Conservation (phyloP, 805 yeast species). For the Peterozyma toletana region DNA sequence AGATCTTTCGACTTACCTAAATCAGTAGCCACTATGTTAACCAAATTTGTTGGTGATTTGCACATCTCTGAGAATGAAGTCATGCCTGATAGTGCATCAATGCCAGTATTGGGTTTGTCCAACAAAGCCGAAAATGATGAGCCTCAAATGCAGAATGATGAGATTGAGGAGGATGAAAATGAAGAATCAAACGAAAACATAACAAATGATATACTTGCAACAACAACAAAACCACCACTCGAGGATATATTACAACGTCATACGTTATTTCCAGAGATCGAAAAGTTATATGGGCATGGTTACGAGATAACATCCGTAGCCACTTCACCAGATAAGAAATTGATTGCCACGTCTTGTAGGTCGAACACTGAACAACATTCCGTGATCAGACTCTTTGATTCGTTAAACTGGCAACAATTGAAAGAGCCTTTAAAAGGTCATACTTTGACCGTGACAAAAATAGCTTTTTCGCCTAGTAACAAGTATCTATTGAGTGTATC, state of each 20-base stretch:
- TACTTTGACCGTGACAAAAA: slow-evolving; percentile 75
- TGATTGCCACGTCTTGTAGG: slow-evolving; percentile 86
- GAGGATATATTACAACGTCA: slow-evolving; percentile 90
- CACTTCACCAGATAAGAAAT: slow-evolving; percentile 49
- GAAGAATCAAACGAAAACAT: slow-evolving; percentile 27
- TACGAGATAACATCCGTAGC: slow-evolving; percentile 84
- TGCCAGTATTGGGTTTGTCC: slow-evolving; percentile 91
- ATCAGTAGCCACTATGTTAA: slow-evolving; percentile 59
- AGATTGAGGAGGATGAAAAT: slow-evolving; percentile 30
- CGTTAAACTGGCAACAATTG: slow-evolving; percentile 53
- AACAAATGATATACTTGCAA: slow-evolving; percentile 37
- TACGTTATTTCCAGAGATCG: slow-evolving; percentile 92
- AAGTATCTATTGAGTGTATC: slow-evolving; percentile 66
- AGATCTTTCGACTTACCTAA: slow-evolving; percentile 86
- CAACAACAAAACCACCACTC: slow-evolving; percentile 58
- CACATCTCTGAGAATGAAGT: slow-evolving; percentile 18
- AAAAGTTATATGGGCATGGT: slow-evolving; percentile 95
- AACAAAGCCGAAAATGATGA: slow-evolving; percentile 67
- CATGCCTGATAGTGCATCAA: slow-evolving; percentile 78
- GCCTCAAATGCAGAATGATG: slow-evolving; percentile 12
- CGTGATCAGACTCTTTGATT: slow-evolving; percentile 68
- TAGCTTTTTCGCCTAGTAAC: slow-evolving; percentile 68
- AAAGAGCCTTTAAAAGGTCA: slow-evolving; percentile 56
- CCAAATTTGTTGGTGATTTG: slow-evolving; percentile 41
- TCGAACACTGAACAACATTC: slow-evolving; percentile 85